phyloP scores from a whole-genome alignment of 805 yeast genomes.

The Saccharomycopsis sp. region DNA sequence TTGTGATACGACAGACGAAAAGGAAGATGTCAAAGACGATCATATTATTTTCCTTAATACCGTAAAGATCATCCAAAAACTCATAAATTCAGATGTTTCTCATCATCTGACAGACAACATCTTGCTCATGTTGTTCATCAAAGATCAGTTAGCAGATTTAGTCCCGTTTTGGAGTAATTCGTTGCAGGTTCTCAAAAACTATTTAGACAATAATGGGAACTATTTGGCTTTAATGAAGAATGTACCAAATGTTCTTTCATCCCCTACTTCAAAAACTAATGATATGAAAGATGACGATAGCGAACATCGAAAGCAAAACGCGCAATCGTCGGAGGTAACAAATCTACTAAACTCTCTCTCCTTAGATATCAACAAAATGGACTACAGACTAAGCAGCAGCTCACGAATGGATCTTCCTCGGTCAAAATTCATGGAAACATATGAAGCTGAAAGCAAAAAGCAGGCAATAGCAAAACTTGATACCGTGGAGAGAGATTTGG shows the following conservation, averaged over 20 bases:
- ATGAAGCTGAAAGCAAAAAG: neutral
- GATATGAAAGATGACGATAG: no score
- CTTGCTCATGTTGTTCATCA: neutral
- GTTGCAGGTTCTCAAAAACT: neutral
- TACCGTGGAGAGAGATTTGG: slow-evolving; percentile 4
- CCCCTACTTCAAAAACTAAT: no score
- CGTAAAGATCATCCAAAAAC: neutral
- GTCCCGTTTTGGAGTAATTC: neutral
- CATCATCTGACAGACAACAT: neutral
- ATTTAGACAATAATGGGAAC: neutral
- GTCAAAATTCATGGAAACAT: neutral
- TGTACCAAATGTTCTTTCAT: no score
- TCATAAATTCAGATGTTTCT: neutral
- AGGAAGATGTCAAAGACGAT: neutral
- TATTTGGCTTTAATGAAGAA: neutral
- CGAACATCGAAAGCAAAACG: no score
- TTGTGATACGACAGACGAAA: neutral
- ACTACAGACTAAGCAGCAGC: neutral
- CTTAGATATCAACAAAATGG: neutral
- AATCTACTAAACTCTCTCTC: neutral
- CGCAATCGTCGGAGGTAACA: no score
- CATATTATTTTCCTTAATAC: neutral
- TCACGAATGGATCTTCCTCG: neutral
- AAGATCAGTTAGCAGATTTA: neutral
- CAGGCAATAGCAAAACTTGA: neutral